phyloP scores from a whole-genome alignment of 257 asterid genomes.

The Cruciata laevipes region DNA sequence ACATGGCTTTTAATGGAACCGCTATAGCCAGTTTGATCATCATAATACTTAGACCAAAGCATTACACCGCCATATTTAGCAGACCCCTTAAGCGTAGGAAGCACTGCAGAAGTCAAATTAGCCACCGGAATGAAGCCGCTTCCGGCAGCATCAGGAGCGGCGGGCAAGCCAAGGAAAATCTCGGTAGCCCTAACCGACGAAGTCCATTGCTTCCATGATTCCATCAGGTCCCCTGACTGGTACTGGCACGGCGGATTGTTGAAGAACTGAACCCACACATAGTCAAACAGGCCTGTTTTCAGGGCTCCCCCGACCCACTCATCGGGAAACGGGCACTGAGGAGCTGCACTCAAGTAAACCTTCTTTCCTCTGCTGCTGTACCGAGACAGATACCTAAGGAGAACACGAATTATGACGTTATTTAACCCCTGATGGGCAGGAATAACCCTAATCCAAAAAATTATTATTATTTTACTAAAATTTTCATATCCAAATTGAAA shows the following conservation, averaged over 20 bases:
- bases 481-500: too few relatives aligned
- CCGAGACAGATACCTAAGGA: neutral
- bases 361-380: neutral
- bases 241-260: conserved; percentile 37
- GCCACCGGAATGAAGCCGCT: neutral
- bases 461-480: too few relatives aligned
- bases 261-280: conserved; percentile 42
- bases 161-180: neutral
- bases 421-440: too few relatives aligned
- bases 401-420: too few relatives aligned
- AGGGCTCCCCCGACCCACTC: conserved; percentile 31
- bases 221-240: neutral
- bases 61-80: neutral
- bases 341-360: conserved; percentile 27
- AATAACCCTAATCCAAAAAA: too few relatives aligned
- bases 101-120: neutral
- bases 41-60: neutral
- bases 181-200: neutral
- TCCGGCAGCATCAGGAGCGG: neutral
- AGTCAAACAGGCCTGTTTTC: conserved; percentile 31
- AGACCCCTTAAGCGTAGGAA: neutral
- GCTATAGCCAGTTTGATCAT: neutral
- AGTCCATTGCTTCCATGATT: neutral
- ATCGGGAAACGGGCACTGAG: conserved; percentile 47
- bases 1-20: neutral